Conservation (phyloP, 2,329 filamentous ascomycete genomes). For the Calonectria pseudoturangicola region DNA sequence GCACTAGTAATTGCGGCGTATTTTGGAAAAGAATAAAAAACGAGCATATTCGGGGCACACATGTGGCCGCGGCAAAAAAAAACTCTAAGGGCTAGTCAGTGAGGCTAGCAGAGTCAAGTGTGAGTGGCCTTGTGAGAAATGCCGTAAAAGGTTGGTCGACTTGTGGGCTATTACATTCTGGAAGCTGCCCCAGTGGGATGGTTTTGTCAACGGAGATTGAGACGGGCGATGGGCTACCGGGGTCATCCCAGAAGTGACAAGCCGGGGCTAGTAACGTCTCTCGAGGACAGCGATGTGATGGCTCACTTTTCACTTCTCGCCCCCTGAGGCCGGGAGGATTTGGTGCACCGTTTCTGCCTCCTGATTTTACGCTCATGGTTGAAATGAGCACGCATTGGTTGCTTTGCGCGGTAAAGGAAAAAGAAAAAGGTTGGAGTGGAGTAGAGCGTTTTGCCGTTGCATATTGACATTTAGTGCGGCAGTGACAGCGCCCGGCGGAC, state of each 20-base stretch:
- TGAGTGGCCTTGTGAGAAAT: constrained; percentile 36
- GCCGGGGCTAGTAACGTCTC: constrained; percentile 39
- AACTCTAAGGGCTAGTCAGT: constrained; percentile 25
- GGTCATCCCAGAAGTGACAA: constrained; percentile 42
- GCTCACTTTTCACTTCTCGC: constrained; percentile 40
- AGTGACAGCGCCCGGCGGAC: constrained; percentile 35
- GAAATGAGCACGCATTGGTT: constrained; percentile 12
- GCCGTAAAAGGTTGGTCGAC: constrained; percentile 31
- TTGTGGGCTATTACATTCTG: constrained; percentile 45
- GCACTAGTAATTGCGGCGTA: constrained; percentile 24
- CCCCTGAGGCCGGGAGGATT: constrained; percentile 22
- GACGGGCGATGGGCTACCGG: constrained; percentile 46
- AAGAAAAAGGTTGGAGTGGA: constrained; percentile 22
- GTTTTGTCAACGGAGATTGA: constrained; percentile 49
- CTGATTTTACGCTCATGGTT: constrained; percentile 20
- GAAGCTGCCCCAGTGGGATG: constrained; percentile 46
- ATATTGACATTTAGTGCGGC: constrained; percentile 25
- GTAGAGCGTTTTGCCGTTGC: constrained; percentile 29
- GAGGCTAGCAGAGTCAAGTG: constrained; percentile 29
- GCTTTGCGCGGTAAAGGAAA: constrained; percentile 10
- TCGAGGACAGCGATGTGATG: constrained; percentile 39
- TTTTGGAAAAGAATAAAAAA: constrained; percentile 20
- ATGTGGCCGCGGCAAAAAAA: constrained; percentile 13
- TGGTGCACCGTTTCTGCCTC: constrained; percentile 28
- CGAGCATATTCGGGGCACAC: not conserved